Evolutionary conservation across 345 rosid genomes (phyloP), one percentile per base, ranked within the genome.

Genomic region (Boechera stricta): DNA sequence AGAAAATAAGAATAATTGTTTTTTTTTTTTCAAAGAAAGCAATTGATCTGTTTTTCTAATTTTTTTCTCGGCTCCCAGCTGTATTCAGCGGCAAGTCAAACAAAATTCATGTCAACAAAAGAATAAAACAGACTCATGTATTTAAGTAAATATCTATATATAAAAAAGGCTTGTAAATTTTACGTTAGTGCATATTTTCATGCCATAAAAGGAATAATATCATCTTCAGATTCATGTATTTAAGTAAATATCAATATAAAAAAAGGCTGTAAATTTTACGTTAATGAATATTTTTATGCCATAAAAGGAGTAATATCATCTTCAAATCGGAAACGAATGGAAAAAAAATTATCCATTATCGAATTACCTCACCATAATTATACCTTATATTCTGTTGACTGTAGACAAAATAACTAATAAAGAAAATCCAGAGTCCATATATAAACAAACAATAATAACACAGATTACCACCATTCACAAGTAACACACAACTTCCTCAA

Each of bases 361-460:
- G 12, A 13, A 26, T 35, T 7, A 64, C 4, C 10, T 28, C 54
- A 31, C 64, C 67, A 51, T 35, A 71, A 21, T 28, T 29, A 26
- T 10, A 47, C 26, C 1, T 36, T 39, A 41, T 73, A 64, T 6
- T 24, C 2, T 38, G 52, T 52, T 52, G 54, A 31, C 36, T 18
- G 12, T 44, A 65, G 8, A 66, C 2, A 56, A 45, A 8, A 48
- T 75, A 26, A 45, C 33, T 32, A 75, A 47, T 67, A 49, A 9
- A 58, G 13, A 47, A 48, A 59, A 16, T 35, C 32, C 12, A 60
- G 12, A 51, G 33, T 39, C 39, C 6, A 35, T 76, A 61, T 52
- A 69, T 52, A 76, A 76, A 69, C 69, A 67, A 67, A 52, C 58
- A 18, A 16, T 39, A 12, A 21, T 55, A 68, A 51, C 18, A 38